Percentiles rank a stretch among this genome's conserved stretches.
Evolutionary conservation across 2,329 filamentous ascomycete genomes (phyloP).

Genomic region (Alternaria triticina): DNA sequence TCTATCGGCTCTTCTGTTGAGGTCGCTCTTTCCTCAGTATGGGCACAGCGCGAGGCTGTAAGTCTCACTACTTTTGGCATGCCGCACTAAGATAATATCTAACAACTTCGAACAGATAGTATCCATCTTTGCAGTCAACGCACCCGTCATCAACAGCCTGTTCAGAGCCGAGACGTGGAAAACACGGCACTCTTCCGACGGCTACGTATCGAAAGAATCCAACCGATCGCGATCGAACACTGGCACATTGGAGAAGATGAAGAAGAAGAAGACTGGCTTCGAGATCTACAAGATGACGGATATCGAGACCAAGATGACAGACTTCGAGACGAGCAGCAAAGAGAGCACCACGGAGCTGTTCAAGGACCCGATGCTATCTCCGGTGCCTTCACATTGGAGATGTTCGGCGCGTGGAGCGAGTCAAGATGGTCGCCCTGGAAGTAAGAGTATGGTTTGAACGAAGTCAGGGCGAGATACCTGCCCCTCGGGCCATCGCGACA

Average conservation of each 20-base stretch:
- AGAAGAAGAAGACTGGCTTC: background rate
- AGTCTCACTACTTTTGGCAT: background rate
- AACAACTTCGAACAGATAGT: background rate
- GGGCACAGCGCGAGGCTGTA: slow-evolving; percentile 5
- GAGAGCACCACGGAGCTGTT: background rate
- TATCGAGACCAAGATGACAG: background rate
- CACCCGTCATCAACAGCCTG: slow-evolving; percentile 3
- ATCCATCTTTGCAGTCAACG: slow-evolving; percentile 3
- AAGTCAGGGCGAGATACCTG: background rate
- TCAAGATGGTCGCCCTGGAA: background rate
- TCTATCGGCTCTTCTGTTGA: slow-evolving; percentile 1
- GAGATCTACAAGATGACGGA: slow-evolving; percentile 2
- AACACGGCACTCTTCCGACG: background rate
- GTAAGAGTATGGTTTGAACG: background rate
- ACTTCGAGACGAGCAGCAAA: background rate
- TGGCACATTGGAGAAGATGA: background rate
- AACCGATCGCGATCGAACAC: background rate
- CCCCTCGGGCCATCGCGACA: background rate
- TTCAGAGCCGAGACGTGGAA: slow-evolving; percentile 1
- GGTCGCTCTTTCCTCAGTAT: slow-evolving; percentile 5
- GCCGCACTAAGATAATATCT: background rate
- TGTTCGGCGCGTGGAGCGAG: background rate
- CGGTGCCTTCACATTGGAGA: background rate
- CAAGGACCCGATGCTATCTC: background rate
- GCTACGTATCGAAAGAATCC: background rate